Percentiles rank a stretch among this genome's conserved stretches.
Evolutionary conservation across 805 yeast genomes (phyloP).

Genomic region (Pichia nanzhaoensis): DNA sequence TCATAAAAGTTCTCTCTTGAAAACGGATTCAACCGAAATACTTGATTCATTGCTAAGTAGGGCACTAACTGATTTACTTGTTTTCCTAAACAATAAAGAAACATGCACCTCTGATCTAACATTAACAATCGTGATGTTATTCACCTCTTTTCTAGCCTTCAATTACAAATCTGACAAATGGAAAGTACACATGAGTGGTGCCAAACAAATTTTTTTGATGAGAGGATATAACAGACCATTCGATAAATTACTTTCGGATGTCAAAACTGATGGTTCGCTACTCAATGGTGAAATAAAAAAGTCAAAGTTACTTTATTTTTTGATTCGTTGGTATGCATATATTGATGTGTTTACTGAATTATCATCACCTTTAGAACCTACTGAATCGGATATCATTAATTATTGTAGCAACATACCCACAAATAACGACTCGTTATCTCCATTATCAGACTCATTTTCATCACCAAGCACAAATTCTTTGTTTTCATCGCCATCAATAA

Average conservation of each 20-base stretch:
- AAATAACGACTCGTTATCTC: slow-evolving; percentile 7
- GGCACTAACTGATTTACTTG: slow-evolving; percentile 51
- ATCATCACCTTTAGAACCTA: slow-evolving; percentile 41
- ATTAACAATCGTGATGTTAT: slow-evolving; percentile 51
- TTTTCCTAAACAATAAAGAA: slow-evolving; percentile 40
- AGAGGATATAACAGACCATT: slow-evolving; percentile 38
- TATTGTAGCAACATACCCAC: slow-evolving; percentile 8
- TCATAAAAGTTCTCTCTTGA: slow-evolving; percentile 28
- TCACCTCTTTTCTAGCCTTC: slow-evolving; percentile 50
- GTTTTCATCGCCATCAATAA: not conserved
- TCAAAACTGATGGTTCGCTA: slow-evolving; percentile 11
- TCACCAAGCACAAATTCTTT: slow-evolving; percentile 4
- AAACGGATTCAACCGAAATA: slow-evolving; percentile 30
- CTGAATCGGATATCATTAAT: slow-evolving; percentile 19
- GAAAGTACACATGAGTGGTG: slow-evolving; percentile 62
- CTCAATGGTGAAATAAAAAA: slow-evolving; percentile 24
- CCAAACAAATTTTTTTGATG: slow-evolving; percentile 54
- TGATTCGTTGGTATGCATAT: slow-evolving; percentile 64
- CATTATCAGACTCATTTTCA: slow-evolving; percentile 9
- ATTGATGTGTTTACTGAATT: slow-evolving; percentile 58
- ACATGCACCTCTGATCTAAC: slow-evolving; percentile 62
- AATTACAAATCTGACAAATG: slow-evolving; percentile 44
- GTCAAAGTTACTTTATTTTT: slow-evolving; percentile 43
- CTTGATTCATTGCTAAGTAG: slow-evolving; percentile 48
- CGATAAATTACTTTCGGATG: slow-evolving; percentile 20